Conservation (phyloP, 495 filamentous ascomycete genomes). For the Cetradonia linearis region DNA sequence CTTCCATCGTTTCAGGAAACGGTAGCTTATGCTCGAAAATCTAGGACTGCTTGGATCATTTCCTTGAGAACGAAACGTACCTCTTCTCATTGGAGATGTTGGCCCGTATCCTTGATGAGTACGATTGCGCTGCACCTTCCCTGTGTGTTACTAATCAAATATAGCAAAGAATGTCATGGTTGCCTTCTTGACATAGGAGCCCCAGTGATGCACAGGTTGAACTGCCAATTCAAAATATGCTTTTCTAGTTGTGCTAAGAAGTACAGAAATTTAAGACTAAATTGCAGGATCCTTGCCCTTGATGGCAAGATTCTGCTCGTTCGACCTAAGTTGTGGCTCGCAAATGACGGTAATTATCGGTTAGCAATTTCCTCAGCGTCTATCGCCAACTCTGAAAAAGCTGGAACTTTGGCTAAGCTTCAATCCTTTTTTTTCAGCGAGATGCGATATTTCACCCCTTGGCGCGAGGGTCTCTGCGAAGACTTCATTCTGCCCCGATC, state of each 20-base stretch:
- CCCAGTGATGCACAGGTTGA: constrained; percentile 30
- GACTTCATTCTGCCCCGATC: constrained; percentile 62
- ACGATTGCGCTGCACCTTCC: constrained; percentile 59
- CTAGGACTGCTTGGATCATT: constrained; percentile 2
- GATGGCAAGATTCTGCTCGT: constrained; percentile 64
- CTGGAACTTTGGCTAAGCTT: constrained; percentile 6
- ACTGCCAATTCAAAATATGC: neutral
- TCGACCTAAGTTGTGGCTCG: constrained; percentile 74
- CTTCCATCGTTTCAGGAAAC: neutral
- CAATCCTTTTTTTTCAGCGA: constrained; percentile 33
- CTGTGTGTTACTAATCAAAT: neutral
- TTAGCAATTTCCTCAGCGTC: neutral
- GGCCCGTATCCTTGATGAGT: constrained; percentile 50
- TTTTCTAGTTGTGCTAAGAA: constrained; percentile 36
- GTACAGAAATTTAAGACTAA: constrained; percentile 52
- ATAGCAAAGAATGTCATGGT: constrained; percentile 1
- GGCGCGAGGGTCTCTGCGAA: constrained; percentile 43
- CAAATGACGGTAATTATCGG: constrained; percentile 65
- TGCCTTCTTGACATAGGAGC: constrained; percentile 52
- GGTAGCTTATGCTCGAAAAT: neutral
- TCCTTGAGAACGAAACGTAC: constrained; percentile 33
- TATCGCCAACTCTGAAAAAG: too few relatives aligned
- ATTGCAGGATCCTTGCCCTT: constrained; percentile 60
- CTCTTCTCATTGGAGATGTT: constrained; percentile 68
- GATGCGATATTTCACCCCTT: constrained; percentile 62